Evolutionary conservation across 2,329 filamentous ascomycete species (phyloP), one percentile per base, ranked within the genome.

Genomic region (Xylariomycetidae sp.): DNA sequence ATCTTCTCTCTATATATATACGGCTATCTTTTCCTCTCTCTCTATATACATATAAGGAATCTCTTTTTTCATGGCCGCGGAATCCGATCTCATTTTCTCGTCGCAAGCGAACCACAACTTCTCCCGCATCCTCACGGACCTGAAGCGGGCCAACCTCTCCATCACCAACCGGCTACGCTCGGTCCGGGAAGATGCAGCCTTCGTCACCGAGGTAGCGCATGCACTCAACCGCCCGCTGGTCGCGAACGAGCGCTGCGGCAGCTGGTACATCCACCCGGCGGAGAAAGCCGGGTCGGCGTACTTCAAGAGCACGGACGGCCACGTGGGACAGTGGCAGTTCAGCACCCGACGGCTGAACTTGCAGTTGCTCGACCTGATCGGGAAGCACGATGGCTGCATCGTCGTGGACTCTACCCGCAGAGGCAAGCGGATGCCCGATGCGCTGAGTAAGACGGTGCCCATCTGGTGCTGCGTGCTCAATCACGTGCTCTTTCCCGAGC

Each of bases 251-350:
- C 76, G 92, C 39, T 96, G 92, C 57, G 92, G 92, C 1, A 90
- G 85, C 60, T 98, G 92, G 92, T 96, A 96, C 57, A 83, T 96
- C 17, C 62, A 68, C 20, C 81, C 81, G 0, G 58, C 58, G 6
- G 52, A 52, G 17, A 92, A 90, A 59, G 62, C 56, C 1, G 84
- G 76, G 19, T 88, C 84, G 44, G 85, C 83, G 19, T 98, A 96
- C 61, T 98, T 96, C 64, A 98, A 98, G 69, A 94, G 86, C 61
- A 98, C 92, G 2, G 92, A 98, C 62, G 92, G 92, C 1, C 92
- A 98, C 58, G 79, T 80, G 32, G 81, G 85, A 7, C 80, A 93
- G 52, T 98, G 92, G 92, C 76, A 80, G 40, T 95, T 96, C 54
- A 95, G 85, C 60, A 74, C 82, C 15, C 68, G 92, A 42, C 71